phyloP scores from a whole-genome alignment of 1,139 yeast genomes.

The Hemisphaericaspora subhashii region DNA sequence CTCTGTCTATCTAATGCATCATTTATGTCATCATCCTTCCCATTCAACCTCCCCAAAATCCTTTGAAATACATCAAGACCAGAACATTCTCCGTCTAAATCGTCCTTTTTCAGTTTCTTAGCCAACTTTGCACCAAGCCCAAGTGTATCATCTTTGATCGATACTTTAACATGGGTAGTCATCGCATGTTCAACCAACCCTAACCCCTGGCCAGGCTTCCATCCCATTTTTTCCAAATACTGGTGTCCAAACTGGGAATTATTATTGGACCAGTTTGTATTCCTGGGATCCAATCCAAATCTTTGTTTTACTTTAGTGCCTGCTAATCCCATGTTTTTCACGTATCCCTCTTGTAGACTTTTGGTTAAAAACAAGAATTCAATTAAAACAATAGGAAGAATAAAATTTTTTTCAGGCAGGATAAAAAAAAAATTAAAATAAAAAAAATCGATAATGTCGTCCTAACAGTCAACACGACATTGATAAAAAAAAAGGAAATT shows the following conservation, averaged over 20 bases:
- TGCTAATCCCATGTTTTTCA: slow-evolving; percentile 76
- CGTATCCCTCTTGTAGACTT: not conserved
- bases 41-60: slow-evolving; percentile 81
- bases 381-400: not conserved
- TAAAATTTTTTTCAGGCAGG: not conserved
- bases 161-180: slow-evolving; percentile 81
- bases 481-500: not conserved
- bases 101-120: slow-evolving; percentile 52
- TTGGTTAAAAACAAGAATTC: no score
- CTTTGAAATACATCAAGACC: slow-evolving; percentile 94
- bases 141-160: slow-evolving; percentile 73
- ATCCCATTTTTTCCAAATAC: slow-evolving; percentile 78
- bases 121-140: slow-evolving; percentile 86
- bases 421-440: no score
- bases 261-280: slow-evolving; percentile 92
- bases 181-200: slow-evolving; percentile 67
- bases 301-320: slow-evolving; percentile 80
- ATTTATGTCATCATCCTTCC: slow-evolving; percentile 60
- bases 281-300: slow-evolving; percentile 91
- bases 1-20: slow-evolving; percentile 66
- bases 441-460: not conserved
- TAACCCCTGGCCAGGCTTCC: slow-evolving; percentile 89
- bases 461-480: not conserved
- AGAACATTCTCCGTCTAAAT: slow-evolving; percentile 78
- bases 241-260: slow-evolving; percentile 84